Evolutionary conservation across 306 rosid species (phyloP), one percentile per base, ranked within the genome.

Genomic region (Ammopiptanthus mongolicus): DNA sequence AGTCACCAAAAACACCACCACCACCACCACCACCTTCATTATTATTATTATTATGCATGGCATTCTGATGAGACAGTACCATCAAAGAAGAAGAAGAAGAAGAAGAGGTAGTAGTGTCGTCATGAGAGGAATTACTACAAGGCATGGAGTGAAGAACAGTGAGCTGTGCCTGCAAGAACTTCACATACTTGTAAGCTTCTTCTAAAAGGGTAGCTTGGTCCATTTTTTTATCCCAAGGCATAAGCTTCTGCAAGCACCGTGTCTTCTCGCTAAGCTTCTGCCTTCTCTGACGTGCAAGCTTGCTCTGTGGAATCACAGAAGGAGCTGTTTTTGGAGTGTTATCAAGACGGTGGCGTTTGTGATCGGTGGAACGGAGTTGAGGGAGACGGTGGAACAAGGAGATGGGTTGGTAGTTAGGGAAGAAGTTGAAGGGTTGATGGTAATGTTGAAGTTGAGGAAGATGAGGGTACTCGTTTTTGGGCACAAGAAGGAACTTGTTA

Each of bases 171-270:
- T 90, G 87, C 4, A 95, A 88, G 63, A 88, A 95, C 63, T 84
- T 90, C 0, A 95, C 90, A 65, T 95, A 95, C 65, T 84, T 86
- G 66, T 71, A 85, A n/a, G 97, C 85, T 46, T 88, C 88, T 52
- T 89, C 89, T 0, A 86, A 82, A 69, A 90, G 87, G 0, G 97
- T 86, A 0, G 92, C 91, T 39, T 86, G 93, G 66, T 90, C 97
- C 99, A 95, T 91, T 72, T 90, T 92, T 73, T 79, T 88, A 81
- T 95, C 97, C 91, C 91, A 90, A 0, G 99, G 99, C 73, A 95
- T 84, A 5, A 95, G 87, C 75, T 83, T 87, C 86, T 88, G 93
- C 41, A 92, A 77, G 79, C 93, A 90, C 19, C 97, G 89, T 0
- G 87, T 88, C 84, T 91, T 95, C 64, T 95, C 98, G 77, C 97